Base-by-base conservation (phyloP, 768 basidiomycete genomes). In the Lactifluus echinatus region DNA sequence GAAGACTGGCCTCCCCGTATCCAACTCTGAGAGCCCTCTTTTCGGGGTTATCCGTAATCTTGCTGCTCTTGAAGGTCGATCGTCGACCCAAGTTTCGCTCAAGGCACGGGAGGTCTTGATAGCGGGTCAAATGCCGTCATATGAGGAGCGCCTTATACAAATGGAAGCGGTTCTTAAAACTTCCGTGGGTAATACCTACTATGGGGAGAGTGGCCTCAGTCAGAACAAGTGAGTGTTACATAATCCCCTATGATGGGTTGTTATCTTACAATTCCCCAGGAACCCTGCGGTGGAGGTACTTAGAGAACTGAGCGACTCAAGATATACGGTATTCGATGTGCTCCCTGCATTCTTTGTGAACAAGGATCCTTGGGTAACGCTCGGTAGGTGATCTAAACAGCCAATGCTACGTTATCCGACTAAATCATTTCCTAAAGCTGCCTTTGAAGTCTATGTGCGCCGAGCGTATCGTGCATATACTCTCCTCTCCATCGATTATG, bases 71-170 rank as follows among this genome's bases (percentile, higher is more conserved):
- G 95, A 98, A 72, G 86, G 90, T 47, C 89, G 93, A 66, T 92
- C 92, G 6, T 95, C 94, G n/a, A 89, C 84, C 29, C 77, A 85
- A 54, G 94, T 98, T 34, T 81, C 94, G 2, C 73, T 99, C 62
- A 97, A 95, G 72, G 96, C 96, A 40, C 89, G 96, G 45, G 96
- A 99, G 74, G 96, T 96, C 7, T 79, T 98, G 46, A 98, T 99
- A 66, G 79, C 92, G 31, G 91, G 90, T 46, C 92, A 95, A 69
- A 88, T 99, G 82, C 96, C 96, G 5, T 95, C 93, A 14, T 95
- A 91, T 68, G 93, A 97, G 66, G 96, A 98, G 70, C 87, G 96
- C 56, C 76, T 85, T 40, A 75, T 82, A 26, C 96, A 99, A 71
- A 95, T 99, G 89, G 94, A 96, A 74, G 77, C 84, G 26, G 87